Base-by-base conservation (phyloP, 2,329 filamentous ascomycete genomes). In the Xylaria sp. region DNA sequence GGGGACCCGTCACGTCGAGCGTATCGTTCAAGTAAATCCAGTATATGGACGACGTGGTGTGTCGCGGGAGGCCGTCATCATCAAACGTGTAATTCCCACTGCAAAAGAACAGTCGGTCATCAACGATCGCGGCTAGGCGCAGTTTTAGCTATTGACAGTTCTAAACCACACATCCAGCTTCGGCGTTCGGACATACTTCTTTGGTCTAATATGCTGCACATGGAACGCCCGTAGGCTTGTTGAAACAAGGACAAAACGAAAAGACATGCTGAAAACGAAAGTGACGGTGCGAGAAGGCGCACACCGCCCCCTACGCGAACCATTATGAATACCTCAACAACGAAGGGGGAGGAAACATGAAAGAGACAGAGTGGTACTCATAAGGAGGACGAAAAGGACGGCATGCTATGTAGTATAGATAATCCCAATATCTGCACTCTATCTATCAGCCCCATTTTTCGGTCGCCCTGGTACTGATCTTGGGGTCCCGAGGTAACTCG, bases 61-160 rank as follows among this genome's bases (percentile, higher is more conserved):
- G 58, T 6, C 54, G 35, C 5, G 47, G 15, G 11, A 52, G 27
- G 15, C 54, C 56, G 40, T 66, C 64, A 38, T 67, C 61, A 35
- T 66, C 59, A 29, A 66, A 67, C 19, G 57, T 61, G 52, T 67
- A 67, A 48, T 66, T 64, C 10, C 66, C 66, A 38, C 64, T 67
- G n/a, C 56, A 62, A 29, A 66, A 67, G 52, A 64, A 67, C 11
- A 67, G 57, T 27, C 64, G 57, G 43, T 67, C 44, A 19, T 61
- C 64, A 11, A 67, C 61, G 27, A 67, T 65, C 13, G 66, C 66
- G 10, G 56, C 66, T 67, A 25, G n/a, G 35, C 23, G 48, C 17
- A 52, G 29, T 43, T 19, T 56, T 11, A 43, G 19, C n/a, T n/a
- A 23, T 54, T 17, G 15, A 27, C 52, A 35, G 38, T 54, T 53